Percentiles rank a stretch among this genome's conserved stretches.
These are phyloP conservation scores for Chlorociboria aeruginascens DNA, from an alignment of 495 filamentous ascomycete genomes.

Conservation along the genomic window DNA sequence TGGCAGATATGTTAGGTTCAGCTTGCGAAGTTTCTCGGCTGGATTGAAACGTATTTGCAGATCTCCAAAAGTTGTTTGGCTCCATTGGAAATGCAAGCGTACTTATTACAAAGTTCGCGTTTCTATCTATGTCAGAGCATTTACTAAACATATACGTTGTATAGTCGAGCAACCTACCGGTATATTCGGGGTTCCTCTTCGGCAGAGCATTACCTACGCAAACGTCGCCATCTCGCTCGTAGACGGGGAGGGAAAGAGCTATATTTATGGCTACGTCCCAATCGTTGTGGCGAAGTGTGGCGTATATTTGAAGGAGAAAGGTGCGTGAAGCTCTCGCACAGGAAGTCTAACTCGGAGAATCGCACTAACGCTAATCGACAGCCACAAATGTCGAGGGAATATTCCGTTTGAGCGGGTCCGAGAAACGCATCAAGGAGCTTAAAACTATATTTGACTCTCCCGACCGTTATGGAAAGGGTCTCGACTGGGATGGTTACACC, in stretches of 20 bases:
- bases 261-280: conserved; percentile 97
- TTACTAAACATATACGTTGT: neutral
- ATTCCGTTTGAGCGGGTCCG: conserved; percentile 91
- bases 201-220: conserved; percentile 91
- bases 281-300: conserved; percentile 99
- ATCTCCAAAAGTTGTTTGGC: no score
- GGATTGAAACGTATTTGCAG: no score
- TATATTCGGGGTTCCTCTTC: conserved; percentile 93
- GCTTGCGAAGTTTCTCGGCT: no score
- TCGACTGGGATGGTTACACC: conserved; percentile 96
- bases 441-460: conserved; percentile 87
- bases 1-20: no score
- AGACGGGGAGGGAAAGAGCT: conserved; percentile 81
- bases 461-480: conserved; percentile 89
- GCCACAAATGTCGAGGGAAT: conserved; percentile 96
- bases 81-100: no score
- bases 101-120: no score
- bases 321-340: conserved; percentile 34
- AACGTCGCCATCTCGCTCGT: conserved; percentile 97
- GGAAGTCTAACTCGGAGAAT: neutral
- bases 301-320: conserved; percentile 96
- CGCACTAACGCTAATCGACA: conserved; percentile 26
- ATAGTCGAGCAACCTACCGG: conserved; percentile 10
- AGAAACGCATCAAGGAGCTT: conserved; percentile 95
- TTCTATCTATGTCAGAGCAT: no score